phyloP scores from a whole-genome alignment of 2,329 filamentous ascomycete species.

The Neocucurbitaria cava region DNA sequence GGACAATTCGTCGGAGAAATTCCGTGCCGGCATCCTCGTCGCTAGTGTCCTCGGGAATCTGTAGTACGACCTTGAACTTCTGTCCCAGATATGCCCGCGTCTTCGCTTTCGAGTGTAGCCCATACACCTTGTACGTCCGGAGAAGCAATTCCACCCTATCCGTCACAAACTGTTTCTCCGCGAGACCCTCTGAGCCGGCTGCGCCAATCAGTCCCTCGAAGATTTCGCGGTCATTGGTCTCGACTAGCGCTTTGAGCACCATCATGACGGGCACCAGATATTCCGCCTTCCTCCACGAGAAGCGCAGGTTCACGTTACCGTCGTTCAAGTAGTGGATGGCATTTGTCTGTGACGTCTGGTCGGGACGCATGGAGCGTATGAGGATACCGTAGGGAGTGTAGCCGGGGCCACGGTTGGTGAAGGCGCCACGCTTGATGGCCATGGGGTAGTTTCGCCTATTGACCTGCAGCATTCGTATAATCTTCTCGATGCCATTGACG shows the following conservation, averaged over 20 bases:
- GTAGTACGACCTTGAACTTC: conserved; percentile 89
- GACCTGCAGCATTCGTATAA: conserved; percentile 90
- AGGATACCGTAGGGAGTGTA: conserved; percentile 93
- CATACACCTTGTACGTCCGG: conserved; percentile 91
- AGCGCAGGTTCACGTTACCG: conserved; percentile 95
- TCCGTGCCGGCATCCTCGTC: conserved; percentile 91
- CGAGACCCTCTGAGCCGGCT: conserved; percentile 75
- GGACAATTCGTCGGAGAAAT: conserved; percentile 86
- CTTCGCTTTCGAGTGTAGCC: conserved; percentile 79
- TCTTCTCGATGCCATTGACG: conserved; percentile 96
- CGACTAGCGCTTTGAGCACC: conserved; percentile 91
- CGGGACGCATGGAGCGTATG: conserved; percentile 89
- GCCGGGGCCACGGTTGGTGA: conserved; percentile 81
- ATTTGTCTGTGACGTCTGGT: conserved; percentile 97
- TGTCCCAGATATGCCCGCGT: conserved; percentile 86
- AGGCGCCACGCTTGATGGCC: conserved; percentile 90
- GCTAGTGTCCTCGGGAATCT: conserved; percentile 81
- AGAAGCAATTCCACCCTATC: conserved; percentile 92
- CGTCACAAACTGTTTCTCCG: conserved; percentile 88
- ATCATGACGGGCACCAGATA: conserved; percentile 96
- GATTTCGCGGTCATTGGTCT: conserved; percentile 96
- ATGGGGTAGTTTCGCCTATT: conserved; percentile 93
- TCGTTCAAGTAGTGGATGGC: conserved; percentile 95
- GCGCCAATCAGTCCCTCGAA: conserved; percentile 90
- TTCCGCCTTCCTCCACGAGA: conserved; percentile 97